Evolutionary conservation across 768 basidiomycete species (phyloP), one percentile per base, ranked within the genome.

Genomic region (Tylopilus rubrobrunneus): DNA sequence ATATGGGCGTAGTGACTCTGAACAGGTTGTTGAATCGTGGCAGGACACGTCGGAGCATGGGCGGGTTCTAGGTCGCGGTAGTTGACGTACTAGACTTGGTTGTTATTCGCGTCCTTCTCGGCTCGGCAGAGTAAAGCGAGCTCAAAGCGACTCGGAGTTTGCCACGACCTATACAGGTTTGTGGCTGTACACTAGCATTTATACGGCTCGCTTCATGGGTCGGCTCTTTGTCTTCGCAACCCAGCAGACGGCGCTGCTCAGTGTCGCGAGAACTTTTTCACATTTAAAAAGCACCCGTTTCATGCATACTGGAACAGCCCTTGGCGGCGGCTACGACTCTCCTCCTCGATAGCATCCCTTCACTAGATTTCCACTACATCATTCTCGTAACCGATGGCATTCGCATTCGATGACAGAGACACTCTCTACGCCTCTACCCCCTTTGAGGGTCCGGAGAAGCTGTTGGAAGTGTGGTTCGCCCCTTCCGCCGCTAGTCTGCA

Each of bases 401-500:
- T 60, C 21, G 56, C n/a, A n/a, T n/a, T n/a, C n/a, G n/a, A 57
- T 58, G 56, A 63, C 54, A 48, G 60, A 34, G 55, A 49, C 45
- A 27, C 57, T 27, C 59, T 66, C 55, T 63, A 71, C 34, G 37
- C 56, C 17, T 74, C 76, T 46, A 71, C 79, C 34, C 87, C 89
- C 14, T 96, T 95, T 62, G 93, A 95, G 71, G 94, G 94, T 21
- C 89, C 93, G 56, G 94, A 96, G 75, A 96, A 96, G 68, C 81
- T 98, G 40, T 82, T 98, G 44, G 97, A 99, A 75, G 83, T 98
- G 47, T 98, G 97, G 97, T 98, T 98, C 73, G 85, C 89, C 1
- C 91, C 92, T 12, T 86, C 86, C 8, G 73, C 85, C 6, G 77
- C 80, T 9, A 71, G 78, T 27, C 75, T 90, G 9, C 81, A 84